Evolutionary conservation across 1,284 basidiomycete species (phyloP).

Genomic region (Testicularia cyperi): DNA sequence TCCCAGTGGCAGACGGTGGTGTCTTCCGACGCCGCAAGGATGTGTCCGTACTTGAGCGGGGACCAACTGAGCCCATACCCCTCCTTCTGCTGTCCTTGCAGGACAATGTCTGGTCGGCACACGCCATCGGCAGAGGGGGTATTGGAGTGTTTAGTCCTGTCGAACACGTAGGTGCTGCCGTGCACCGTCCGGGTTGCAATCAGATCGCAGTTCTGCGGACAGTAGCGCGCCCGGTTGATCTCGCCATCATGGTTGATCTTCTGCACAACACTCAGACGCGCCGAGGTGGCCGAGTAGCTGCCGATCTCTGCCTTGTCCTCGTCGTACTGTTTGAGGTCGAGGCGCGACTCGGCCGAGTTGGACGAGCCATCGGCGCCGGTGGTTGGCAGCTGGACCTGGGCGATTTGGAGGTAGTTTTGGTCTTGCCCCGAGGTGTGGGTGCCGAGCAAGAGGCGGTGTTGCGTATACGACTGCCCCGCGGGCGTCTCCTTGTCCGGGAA

Average conservation of each 20-base stretch:
- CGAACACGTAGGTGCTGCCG: slow-evolving; percentile 90
- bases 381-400: slow-evolving; percentile 83
- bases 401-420: slow-evolving; percentile 94
- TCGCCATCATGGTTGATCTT: slow-evolving; percentile 95
- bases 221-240: slow-evolving; percentile 95
- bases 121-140: slow-evolving; percentile 78
- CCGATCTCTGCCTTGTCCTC: slow-evolving; percentile 74
- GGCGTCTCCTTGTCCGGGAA: slow-evolving; percentile 89
- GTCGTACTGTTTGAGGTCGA: slow-evolving; percentile 81
- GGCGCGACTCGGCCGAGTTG: slow-evolving; percentile 66
- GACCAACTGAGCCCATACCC: slow-evolving; percentile 95
- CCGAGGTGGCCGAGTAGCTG: slow-evolving; percentile 67
- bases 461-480: slow-evolving; percentile 83
- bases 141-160: slow-evolving; percentile 93
- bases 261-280: slow-evolving; percentile 85
- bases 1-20: slow-evolving; percentile 98
- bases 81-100: slow-evolving; percentile 87
- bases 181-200: slow-evolving; percentile 90
- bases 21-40: slow-evolving; percentile 91
- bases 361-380: slow-evolving; percentile 39
- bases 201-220: slow-evolving; percentile 96
- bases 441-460: slow-evolving; percentile 89
- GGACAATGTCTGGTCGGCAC: slow-evolving; percentile 85
- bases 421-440: slow-evolving; percentile 96
- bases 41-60: slow-evolving; percentile 75